A percentile compares a stretch with the other conserved stretches of the same genome.
Evolutionary conservation across 1,284 basidiomycete genomes (phyloP).

Genomic region (Trametes versicolor): DNA sequence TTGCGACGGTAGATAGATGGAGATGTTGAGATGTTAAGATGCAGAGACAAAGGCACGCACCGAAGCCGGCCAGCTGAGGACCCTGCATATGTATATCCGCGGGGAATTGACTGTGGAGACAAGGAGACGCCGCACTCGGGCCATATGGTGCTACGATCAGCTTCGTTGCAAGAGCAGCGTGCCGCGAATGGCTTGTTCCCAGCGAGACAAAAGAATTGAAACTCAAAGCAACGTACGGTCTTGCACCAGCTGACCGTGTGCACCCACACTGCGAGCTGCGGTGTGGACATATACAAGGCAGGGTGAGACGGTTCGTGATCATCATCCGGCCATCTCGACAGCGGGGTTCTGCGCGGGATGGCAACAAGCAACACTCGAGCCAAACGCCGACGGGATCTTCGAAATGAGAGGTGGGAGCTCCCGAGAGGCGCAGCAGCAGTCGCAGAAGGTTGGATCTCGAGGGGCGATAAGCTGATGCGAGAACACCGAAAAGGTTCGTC

Average conservation of each 20-base stretch:
- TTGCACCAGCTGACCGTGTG: conserved; percentile 1
- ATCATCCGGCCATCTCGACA: conserved; percentile 4
- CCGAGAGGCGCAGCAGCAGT: conserved; percentile 9
- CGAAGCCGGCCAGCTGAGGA: neutral
- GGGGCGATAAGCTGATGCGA: conserved; percentile 26
- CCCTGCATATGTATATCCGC: neutral
- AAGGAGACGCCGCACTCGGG: conserved; percentile 4
- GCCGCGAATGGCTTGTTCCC: conserved; percentile 3
- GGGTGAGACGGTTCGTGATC: neutral
- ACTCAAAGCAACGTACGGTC: neutral
- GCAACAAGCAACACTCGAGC: conserved; percentile 3
- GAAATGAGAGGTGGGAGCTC: conserved; percentile 3
- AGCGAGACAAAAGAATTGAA: conserved; percentile 2
- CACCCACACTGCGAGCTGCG: neutral
- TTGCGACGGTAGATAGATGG: neutral
- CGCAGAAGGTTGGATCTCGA: conserved; percentile 22
- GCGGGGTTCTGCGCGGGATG: neutral
- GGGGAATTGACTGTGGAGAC: neutral
- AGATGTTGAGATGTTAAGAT: neutral
- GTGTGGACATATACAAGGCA: neutral
- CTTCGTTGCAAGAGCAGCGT: conserved; percentile 9
- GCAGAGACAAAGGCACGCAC: neutral
- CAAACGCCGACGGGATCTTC: conserved; percentile 3
- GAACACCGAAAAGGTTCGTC: conserved; percentile 14
- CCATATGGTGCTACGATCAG: conserved; percentile 8